Conservation (phyloP, 73 alveolate species). For the Stentor roeselii region DNA sequence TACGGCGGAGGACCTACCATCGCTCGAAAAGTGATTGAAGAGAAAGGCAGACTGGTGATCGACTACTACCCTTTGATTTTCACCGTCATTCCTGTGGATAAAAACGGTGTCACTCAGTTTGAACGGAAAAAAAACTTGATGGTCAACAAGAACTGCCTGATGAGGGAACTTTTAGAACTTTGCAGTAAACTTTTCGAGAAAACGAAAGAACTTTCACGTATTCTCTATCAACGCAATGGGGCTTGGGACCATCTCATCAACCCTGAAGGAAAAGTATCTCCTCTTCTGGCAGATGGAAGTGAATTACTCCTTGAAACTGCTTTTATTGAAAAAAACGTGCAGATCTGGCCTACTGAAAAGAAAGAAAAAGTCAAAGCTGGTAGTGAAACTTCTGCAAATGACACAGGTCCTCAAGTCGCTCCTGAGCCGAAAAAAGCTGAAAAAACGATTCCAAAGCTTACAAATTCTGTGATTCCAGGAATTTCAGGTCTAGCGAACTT, state of each 20-base stretch:
- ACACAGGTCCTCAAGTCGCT: background rate
- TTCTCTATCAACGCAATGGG: background rate
- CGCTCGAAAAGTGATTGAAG: slow-evolving; percentile 63
- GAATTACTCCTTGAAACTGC: background rate
- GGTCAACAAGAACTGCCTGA: background rate
- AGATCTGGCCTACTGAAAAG: slow-evolving; percentile 3
- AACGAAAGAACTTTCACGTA: background rate
- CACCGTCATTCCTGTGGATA: background rate
- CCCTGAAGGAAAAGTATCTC: no score
- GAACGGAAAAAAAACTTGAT: background rate
- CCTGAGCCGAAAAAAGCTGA: background rate
- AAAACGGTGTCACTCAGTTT: background rate
- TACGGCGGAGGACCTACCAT: slow-evolving; percentile 81
- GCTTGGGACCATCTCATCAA: background rate
- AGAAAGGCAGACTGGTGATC: slow-evolving; percentile 42
- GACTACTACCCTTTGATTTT: slow-evolving; percentile 72
- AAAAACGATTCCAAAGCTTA: background rate
- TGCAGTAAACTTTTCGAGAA: background rate
- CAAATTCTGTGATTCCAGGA: background rate
- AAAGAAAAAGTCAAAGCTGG: background rate
- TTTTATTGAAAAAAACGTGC: background rate
- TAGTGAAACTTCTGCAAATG: background rate
- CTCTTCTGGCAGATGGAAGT: background rate
- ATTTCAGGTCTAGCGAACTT: slow-evolving; percentile 66
- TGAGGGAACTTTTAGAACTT: background rate